Evolutionary conservation across 2,329 filamentous ascomycete genomes (phyloP).

Genomic region (Penicillium psychrosexuale): DNA sequence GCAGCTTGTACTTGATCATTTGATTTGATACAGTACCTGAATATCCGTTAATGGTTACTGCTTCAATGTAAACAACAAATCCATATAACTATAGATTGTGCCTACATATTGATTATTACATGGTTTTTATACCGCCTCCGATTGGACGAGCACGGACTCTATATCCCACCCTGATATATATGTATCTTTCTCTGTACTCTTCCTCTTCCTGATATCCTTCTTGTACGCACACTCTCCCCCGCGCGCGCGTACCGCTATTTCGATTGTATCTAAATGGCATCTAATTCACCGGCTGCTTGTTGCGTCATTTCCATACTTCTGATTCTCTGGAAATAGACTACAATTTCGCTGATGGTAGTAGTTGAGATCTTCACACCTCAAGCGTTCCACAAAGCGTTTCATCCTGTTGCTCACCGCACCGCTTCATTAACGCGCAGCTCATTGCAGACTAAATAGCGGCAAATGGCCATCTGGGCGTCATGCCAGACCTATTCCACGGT

Average conservation of each 20-base stretch:
- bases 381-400: slow-evolving; percentile 10
- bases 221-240: neutral
- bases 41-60: neutral
- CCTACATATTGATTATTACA: neutral
- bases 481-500: slow-evolving; percentile 22
- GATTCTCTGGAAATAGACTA: neutral
- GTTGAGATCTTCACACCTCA: slow-evolving; percentile 12
- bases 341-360: slow-evolving; percentile 1
- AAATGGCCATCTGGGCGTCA: slow-evolving; percentile 21
- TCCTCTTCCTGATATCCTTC: no score
- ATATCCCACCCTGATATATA: neutral
- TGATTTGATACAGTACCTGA: neutral
- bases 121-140: neutral
- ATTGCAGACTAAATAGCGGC: slow-evolving; percentile 22
- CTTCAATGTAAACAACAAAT: neutral
- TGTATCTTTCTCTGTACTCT: neutral
- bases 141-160: neutral
- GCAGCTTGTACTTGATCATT: slow-evolving; percentile 45
- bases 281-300: slow-evolving; percentile 15
- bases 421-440: slow-evolving; percentile 21
- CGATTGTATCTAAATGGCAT: slow-evolving; percentile 11
- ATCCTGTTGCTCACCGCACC: slow-evolving; percentile 20
- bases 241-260: no score
- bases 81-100: neutral
- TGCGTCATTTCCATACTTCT: slow-evolving; percentile 11